A percentile compares a stretch with the other conserved stretches of the same genome.
These are phyloP conservation scores for Phaseolus coccineus DNA, from an alignment of 331 rosid species.

Conservation along the genomic window DNA sequence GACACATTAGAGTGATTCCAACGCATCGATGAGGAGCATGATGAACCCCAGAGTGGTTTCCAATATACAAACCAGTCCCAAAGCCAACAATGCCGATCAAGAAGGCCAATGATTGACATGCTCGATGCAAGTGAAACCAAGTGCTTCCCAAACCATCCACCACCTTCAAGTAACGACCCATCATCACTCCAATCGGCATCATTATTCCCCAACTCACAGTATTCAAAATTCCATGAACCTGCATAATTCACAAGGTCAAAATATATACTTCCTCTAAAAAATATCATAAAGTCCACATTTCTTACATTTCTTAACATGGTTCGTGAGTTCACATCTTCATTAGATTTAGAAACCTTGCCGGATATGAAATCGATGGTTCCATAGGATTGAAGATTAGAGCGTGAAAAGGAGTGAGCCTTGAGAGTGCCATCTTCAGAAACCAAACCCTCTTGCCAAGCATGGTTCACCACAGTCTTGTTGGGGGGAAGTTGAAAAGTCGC, in stretches of 20 bases:
- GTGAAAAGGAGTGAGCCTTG: not conserved
- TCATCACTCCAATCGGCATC: constrained; percentile 42
- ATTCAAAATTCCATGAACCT: no score
- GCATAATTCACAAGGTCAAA: no score
- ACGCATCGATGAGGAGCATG: constrained; percentile 36
- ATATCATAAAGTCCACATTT: no score
- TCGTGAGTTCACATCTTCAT: not conserved
- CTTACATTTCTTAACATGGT: not conserved
- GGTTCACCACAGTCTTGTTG: constrained; percentile 14
- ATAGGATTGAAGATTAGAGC: constrained; percentile 27
- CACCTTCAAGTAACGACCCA: constrained; percentile 40
- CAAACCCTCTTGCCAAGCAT: constrained; percentile 49
- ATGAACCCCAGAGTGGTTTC: not conserved
- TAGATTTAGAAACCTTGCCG: not conserved
- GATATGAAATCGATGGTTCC: constrained; percentile 30
- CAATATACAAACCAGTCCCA: constrained; percentile 35
- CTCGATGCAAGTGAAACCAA: constrained; percentile 43
- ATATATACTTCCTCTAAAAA: no score
- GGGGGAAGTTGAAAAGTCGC: constrained; percentile 20
- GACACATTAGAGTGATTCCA: constrained; percentile 31
- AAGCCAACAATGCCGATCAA: constrained; percentile 36
- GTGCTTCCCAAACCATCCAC: not conserved
- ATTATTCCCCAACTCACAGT: constrained; percentile 26
- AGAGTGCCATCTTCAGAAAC: constrained; percentile 39
- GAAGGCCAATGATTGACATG: constrained; percentile 40